These are phyloP conservation scores for Alternaria sp. DNA, from an alignment of 2,329 filamentous ascomycete genomes.

Conservation along the genomic window DNA sequence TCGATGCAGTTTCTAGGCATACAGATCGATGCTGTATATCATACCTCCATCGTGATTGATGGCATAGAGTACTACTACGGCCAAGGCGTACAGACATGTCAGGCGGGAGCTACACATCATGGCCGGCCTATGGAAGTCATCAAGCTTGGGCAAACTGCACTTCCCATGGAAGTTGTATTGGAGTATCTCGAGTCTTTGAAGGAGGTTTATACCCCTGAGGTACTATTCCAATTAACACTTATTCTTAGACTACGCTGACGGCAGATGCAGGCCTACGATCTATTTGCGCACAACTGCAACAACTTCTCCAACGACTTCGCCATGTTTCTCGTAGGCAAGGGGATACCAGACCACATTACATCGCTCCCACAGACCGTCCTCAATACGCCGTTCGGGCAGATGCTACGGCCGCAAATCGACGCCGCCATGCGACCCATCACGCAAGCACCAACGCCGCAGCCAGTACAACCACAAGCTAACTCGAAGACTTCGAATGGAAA, in stretches of 20 bases:
- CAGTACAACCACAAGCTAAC: constrained; percentile 20
- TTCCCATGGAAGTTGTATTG: constrained; percentile 81
- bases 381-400: constrained; percentile 84
- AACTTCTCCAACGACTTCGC: constrained; percentile 95
- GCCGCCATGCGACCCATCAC: constrained; percentile 68
- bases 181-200: constrained; percentile 88
- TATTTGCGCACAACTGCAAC: constrained; percentile 90
- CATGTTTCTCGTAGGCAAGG: constrained; percentile 86
- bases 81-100: constrained; percentile 81
- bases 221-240: constrained; percentile 39
- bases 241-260: not conserved
- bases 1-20: constrained; percentile 68
- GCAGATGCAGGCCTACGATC: constrained; percentile 34
- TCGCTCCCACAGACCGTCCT: constrained; percentile 86
- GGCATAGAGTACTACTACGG: constrained; percentile 93
- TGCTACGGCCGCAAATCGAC: constrained; percentile 81
- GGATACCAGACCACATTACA: constrained; percentile 86
- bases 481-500: constrained; percentile 18
- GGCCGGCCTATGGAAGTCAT: constrained; percentile 82
- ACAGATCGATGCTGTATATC: constrained; percentile 91
- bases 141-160: constrained; percentile 75
- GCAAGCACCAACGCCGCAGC: constrained; percentile 62
- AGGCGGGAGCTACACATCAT: constrained; percentile 84
- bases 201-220: constrained; percentile 81
- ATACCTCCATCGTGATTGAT: constrained; percentile 86